Evolutionary conservation across 257 asterid species (phyloP).

Genomic region (Nicotiana undulata): DNA sequence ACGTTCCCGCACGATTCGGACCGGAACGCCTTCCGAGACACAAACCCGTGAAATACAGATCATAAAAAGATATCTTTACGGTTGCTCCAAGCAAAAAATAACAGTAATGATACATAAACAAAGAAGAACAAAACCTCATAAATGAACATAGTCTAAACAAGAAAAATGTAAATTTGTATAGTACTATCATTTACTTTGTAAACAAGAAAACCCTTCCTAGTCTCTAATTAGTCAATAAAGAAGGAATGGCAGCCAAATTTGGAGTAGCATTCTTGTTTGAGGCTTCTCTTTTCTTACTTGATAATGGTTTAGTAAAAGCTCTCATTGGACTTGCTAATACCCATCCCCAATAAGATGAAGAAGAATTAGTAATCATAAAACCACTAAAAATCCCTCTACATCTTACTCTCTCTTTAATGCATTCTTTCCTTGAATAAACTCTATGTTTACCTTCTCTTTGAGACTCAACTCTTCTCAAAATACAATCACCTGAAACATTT

Average conservation of each 20-base stretch:
- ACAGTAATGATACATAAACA: not conserved
- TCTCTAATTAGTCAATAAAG: slow-evolving; percentile 61
- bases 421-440: slow-evolving; percentile 41
- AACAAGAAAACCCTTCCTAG: slow-evolving; percentile 15
- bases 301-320: slow-evolving; percentile 53
- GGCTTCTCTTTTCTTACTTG: slow-evolving; percentile 42
- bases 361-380: slow-evolving; percentile 66
- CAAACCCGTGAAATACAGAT: too few relatives aligned
- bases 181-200: not conserved
- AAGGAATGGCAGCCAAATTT: slow-evolving; percentile 75
- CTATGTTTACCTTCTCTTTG: slow-evolving; percentile 83
- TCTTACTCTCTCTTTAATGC: slow-evolving; percentile 67
- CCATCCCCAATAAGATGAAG: slow-evolving; percentile 93
- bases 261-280: slow-evolving; percentile 52
- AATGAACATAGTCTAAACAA: not conserved
- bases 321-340: slow-evolving; percentile 93
- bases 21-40: too few relatives aligned
- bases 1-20: too few relatives aligned
- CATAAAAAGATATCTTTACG: too few relatives aligned
- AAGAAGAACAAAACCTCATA: not conserved
- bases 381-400: slow-evolving; percentile 92
- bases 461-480: slow-evolving; percentile 84
- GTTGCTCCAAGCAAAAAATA: too few relatives aligned
- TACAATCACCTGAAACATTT: slow-evolving; percentile 88
- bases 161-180: not conserved